Conservation (phyloP, 345 rosid species). For the Brassica rapa region DNA sequence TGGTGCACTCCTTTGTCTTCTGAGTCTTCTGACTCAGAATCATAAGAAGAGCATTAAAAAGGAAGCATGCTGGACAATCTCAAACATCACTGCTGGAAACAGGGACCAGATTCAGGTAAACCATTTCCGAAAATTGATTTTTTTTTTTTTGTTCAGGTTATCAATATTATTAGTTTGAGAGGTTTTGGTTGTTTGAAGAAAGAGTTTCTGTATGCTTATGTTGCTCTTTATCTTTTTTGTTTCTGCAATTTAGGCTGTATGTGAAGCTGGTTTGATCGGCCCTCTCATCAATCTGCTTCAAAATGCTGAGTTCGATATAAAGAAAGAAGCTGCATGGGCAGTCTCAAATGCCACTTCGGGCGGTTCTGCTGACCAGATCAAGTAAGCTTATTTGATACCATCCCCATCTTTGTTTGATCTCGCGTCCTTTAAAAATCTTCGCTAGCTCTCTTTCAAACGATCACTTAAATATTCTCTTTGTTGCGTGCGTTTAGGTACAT, state of each 20-base stretch:
- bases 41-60: slow-evolving; percentile 96
- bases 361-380: slow-evolving; percentile 75
- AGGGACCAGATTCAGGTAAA: slow-evolving; percentile 89
- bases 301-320: slow-evolving; percentile 81
- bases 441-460: neutral
- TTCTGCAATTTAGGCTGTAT: slow-evolving; percentile 51
- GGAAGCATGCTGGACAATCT: slow-evolving; percentile 99
- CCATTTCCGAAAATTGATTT: neutral
- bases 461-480: neutral
- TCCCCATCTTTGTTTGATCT: neutral
- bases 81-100: slow-evolving; percentile 98
- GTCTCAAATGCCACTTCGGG: slow-evolving; percentile 84
- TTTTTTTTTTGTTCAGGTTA: neutral
- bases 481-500: slow-evolving; percentile 45
- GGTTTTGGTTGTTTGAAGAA: neutral
- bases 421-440: neutral
- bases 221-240: neutral
- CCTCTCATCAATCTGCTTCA: slow-evolving; percentile 72
- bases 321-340: slow-evolving; percentile 95
- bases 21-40: slow-evolving; percentile 72
- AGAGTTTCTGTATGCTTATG: neutral
- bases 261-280: slow-evolving; percentile 61
- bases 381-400: slow-evolving; percentile 43
- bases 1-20: slow-evolving; percentile 78
- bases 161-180: neutral